Conservation (phyloP, 768 basidiomycete species). For the Tremella fuciformis region DNA sequence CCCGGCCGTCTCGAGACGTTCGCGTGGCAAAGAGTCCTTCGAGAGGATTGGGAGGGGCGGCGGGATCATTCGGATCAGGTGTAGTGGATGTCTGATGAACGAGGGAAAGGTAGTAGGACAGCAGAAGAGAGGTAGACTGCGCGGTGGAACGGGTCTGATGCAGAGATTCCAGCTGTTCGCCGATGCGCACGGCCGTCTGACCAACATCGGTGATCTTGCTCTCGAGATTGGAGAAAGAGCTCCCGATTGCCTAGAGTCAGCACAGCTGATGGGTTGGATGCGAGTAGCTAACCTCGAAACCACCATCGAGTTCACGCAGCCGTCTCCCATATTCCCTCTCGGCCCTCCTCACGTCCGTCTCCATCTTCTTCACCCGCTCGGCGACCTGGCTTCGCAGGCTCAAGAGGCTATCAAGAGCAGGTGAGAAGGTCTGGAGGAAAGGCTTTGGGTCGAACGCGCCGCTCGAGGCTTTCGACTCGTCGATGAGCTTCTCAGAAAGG, state of each 20-base stretch:
- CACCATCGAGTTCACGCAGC: conserved; percentile 85
- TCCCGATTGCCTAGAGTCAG: conserved; percentile 69
- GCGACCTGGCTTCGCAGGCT: conserved; percentile 86
- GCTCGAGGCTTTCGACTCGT: conserved; percentile 74
- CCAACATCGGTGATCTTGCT: conserved; percentile 87
- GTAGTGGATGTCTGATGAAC: conserved; percentile 52
- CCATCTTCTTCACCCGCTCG: conserved; percentile 81
- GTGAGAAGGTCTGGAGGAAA: conserved; percentile 87
- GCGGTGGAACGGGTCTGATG: conserved; percentile 88
- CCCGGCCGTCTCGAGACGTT: conserved; percentile 75
- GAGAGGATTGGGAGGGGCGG: conserved; percentile 70
- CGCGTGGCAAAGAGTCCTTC: conserved; percentile 56
- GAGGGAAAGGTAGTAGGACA: conserved; percentile 91
- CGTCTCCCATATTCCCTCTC: conserved; percentile 93
- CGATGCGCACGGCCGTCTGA: conserved; percentile 88
- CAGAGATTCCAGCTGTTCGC: conserved; percentile 92
- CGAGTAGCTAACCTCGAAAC: conserved; percentile 72
- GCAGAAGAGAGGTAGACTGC: conserved; percentile 87
- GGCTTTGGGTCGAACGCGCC: conserved; percentile 94
- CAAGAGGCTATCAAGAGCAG: conserved; percentile 82
- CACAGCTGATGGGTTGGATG: neutral
- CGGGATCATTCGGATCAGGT: conserved; percentile 21
- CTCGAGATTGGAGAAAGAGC: conserved; percentile 86
- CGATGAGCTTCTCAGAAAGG: conserved; percentile 81
- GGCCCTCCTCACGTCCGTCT: conserved; percentile 79